Evolutionary conservation across 2,329 filamentous ascomycete genomes (phyloP), one percentile per base, ranked within the genome.

Genomic region (Elsinoe fawcettii): DNA sequence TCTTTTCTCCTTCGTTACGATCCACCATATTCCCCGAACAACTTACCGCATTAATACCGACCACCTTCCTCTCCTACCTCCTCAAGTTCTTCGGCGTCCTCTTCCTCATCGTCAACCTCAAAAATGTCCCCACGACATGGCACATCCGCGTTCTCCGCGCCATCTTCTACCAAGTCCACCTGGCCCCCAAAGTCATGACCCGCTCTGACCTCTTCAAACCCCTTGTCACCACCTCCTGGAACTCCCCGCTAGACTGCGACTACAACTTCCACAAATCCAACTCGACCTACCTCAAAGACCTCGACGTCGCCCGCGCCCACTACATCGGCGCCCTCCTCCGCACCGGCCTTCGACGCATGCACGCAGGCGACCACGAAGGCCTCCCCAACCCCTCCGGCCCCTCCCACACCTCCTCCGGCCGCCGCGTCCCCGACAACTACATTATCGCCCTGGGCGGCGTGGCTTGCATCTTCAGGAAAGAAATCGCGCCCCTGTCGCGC

Each of bases 221-320:
- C 49, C 74, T 87, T 54, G 83, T 88, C 59, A 83, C 85, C 14
- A 75, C 77, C 37, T 82, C 85, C 5, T 82, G 84, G 66, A 81
- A 86, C 12, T 81, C 87, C 1, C 73, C 87, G 56, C 79, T 87
- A 63, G 90, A 95, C 73, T 89, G 85, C 65, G 91, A 96, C 74
- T 90, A 90, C 75, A 92, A 93, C 74, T 67, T 90, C 43, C 87
- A 92, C 78, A 90, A 91, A 70, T 85, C 84, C 60, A 89, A 90
- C 74, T 83, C 81, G 64, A 95, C 90, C 27, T 95, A 95, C 75
- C 95, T 95, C 69, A 77, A 84, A 63, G 90, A 95, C 71, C 83
- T 95, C 63, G 90, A 95, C 71, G 81, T 92, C 59, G 83, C 86
- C 37, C 87, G 93, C 58, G 87, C 87, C 0, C 88, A 95, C 62